A percentile compares a stretch with the other conserved stretches of the same genome.
phyloP scores from a whole-genome alignment of 345 rosid genomes.

The Populus deltoides region DNA sequence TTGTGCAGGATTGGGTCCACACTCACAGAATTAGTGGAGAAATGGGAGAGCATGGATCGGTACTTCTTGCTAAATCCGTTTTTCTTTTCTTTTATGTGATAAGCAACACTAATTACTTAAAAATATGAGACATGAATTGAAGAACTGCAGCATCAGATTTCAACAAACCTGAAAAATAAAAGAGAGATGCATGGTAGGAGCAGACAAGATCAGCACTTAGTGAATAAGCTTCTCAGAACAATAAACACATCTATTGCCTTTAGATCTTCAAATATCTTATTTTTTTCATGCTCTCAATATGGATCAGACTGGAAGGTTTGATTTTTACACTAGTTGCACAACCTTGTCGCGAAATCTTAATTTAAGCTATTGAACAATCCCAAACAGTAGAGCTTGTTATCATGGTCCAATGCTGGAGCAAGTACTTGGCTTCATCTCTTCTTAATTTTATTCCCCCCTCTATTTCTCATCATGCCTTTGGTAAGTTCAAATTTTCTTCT shows the following conservation, averaged over 20 bases:
- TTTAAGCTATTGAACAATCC: background rate
- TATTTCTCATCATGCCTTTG: no score
- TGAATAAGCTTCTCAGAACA: background rate
- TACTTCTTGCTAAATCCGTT: conserved; percentile 14
- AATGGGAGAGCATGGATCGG: conserved; percentile 35
- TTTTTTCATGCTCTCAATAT: background rate
- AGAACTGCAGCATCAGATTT: background rate
- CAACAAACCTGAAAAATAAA: background rate
- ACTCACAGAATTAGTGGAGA: conserved; percentile 19
- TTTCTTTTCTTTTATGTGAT: background rate
- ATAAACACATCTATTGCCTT: background rate
- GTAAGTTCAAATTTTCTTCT: no score
- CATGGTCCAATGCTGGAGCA: no score
- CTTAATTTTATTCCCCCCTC: no score
- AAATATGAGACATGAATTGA: background rate
- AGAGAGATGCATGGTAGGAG: background rate
- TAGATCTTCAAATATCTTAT: background rate
- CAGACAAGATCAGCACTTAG: background rate
- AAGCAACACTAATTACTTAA: background rate
- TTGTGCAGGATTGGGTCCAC: conserved; percentile 56
- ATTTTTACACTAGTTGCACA: background rate
- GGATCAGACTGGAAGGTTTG: background rate
- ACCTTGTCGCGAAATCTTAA: background rate
- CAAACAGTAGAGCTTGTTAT: background rate
- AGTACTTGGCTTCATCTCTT: no score